Conservation (phyloP, 768 basidiomycete genomes). For the Kwoniella bestiolae region DNA sequence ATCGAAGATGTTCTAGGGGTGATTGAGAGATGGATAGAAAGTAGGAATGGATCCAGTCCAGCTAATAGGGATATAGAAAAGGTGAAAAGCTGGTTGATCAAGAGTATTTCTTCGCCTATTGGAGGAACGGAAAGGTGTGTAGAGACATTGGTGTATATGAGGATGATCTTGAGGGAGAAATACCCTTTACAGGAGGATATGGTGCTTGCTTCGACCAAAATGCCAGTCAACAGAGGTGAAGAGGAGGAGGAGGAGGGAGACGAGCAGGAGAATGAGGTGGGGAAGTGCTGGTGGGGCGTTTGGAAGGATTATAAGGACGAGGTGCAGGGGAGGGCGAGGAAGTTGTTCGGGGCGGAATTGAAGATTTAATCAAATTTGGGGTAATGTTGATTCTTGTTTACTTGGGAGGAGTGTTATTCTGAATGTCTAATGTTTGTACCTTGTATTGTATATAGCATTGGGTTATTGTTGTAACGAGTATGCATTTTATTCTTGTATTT, state of each 20-base stretch:
- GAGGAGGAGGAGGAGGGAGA: constrained; percentile 60
- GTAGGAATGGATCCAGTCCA: constrained; percentile 68
- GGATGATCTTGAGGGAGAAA: constrained; percentile 64
- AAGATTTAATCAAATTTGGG: constrained; percentile 20
- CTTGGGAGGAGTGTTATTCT: no score
- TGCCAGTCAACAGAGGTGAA: constrained; percentile 22
- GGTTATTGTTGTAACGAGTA: no score
- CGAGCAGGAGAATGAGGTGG: constrained; percentile 48
- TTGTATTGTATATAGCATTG: no score
- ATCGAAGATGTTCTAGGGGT: constrained; percentile 73
- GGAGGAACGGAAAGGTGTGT: constrained; percentile 75
- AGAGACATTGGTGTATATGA: constrained; percentile 81
- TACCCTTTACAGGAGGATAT: constrained; percentile 66
- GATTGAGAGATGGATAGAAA: constrained; percentile 76
- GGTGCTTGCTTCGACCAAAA: not conserved
- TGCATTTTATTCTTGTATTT: no score
- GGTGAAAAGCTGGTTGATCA: constrained; percentile 73
- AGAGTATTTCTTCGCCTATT: constrained; percentile 66
- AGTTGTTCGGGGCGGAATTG: constrained; percentile 74
- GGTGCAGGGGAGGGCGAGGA: constrained; percentile 69
- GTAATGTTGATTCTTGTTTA: not conserved
- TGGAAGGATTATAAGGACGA: constrained; percentile 71
- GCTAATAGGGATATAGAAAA: constrained; percentile 74
- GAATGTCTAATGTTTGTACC: no score
- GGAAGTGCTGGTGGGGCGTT: constrained; percentile 78